Evolutionary conservation across 768 basidiomycete genomes (phyloP).

Genomic region (Candolleomyces eurysporus): DNA sequence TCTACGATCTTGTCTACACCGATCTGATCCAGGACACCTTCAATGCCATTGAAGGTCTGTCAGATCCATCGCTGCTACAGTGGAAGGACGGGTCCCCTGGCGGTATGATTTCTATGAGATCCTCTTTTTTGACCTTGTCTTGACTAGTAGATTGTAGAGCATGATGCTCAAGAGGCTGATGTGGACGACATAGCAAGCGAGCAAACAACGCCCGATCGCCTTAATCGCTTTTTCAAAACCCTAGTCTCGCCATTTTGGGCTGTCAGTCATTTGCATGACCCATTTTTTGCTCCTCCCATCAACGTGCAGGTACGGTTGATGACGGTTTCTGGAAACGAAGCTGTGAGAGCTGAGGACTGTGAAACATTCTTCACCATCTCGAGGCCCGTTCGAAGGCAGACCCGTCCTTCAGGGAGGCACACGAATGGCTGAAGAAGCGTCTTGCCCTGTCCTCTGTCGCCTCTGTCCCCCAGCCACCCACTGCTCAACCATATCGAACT

Average conservation of each 20-base stretch:
- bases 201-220: background rate
- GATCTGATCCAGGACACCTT: background rate
- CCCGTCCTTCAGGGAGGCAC: background rate
- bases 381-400: background rate
- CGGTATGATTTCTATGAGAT: background rate
- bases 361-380: background rate
- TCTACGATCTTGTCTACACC: background rate
- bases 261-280: background rate
- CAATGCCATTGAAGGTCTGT: background rate
- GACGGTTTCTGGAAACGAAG: background rate
- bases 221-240: background rate
- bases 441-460: background rate
- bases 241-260: background rate
- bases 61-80: background rate
- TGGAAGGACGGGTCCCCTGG: background rate
- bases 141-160: background rate
- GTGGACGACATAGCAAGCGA: background rate
- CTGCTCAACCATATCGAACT: background rate
- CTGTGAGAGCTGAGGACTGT: background rate
- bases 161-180: background rate
- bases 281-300: background rate
- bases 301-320: background rate
- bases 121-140: background rate
- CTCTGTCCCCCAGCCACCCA: background rate
- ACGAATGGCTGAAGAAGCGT: background rate